These are phyloP conservation scores for Plenodomus tracheiphilus DNA, from an alignment of 2,329 filamentous ascomycete species.

Conservation along the genomic window DNA sequence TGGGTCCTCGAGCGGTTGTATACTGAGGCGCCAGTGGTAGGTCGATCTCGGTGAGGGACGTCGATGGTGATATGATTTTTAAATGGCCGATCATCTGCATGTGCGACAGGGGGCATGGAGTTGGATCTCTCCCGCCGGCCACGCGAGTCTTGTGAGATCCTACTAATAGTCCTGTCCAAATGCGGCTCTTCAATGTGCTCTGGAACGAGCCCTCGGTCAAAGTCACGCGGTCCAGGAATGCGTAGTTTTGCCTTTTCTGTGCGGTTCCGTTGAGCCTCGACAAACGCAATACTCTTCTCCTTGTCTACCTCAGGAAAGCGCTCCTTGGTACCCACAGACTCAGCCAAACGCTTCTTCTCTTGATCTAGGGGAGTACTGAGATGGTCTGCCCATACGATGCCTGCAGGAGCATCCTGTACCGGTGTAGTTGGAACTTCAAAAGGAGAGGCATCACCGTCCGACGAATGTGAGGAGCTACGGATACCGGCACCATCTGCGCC, in stretches of 20 bases:
- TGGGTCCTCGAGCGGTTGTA: conserved; percentile 21
- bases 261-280: conserved; percentile 78
- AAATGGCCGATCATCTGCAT: conserved; percentile 45
- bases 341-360: conserved; percentile 24
- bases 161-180: conserved; percentile 22
- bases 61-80: conserved; percentile 67
- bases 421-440: conserved; percentile 21
- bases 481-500: conserved; percentile 41
- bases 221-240: conserved; percentile 90
- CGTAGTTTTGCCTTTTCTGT: conserved; percentile 75
- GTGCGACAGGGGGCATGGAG: conserved; percentile 35
- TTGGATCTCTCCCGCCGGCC: conserved; percentile 23
- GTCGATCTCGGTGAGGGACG: conserved; percentile 55
- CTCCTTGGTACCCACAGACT: conserved; percentile 63
- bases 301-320: conserved; percentile 59
- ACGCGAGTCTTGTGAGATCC: conserved; percentile 29
- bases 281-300: conserved; percentile 84
- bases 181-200: conserved; percentile 54
- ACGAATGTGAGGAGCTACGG: conserved; percentile 10
- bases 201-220: conserved; percentile 78
- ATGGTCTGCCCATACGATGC: conserved; percentile 28
- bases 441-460: conserved; percentile 23
- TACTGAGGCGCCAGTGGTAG: conserved; percentile 36
- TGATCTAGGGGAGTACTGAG: conserved; percentile 63
- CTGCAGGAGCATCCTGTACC: conserved; percentile 13